phyloP scores from a whole-genome alignment of 345 rosid species.

The Eucalyptus grandis region DNA sequence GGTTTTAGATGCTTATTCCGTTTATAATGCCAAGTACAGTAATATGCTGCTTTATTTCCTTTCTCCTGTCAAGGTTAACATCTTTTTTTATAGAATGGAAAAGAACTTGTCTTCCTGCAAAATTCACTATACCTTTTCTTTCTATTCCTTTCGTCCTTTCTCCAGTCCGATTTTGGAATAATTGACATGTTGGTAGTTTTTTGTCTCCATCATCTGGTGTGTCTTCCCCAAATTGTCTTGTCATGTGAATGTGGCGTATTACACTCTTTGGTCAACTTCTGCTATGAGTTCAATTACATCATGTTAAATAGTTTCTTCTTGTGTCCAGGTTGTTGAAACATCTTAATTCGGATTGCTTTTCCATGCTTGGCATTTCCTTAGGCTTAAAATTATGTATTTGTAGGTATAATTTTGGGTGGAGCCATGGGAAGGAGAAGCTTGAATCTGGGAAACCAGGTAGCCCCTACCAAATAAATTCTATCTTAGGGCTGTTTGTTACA shows the following conservation, averaged over 20 bases:
- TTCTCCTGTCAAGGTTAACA: not conserved
- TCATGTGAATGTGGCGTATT: not conserved
- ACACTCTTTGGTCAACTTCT: not conserved
- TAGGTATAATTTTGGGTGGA: conserved; percentile 95
- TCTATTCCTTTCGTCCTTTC: not conserved
- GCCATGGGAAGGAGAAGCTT: conserved; percentile 92
- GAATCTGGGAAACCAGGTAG: conserved; percentile 92
- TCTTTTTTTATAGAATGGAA: not conserved
- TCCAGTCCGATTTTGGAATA: not conserved
- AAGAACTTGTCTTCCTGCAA: not conserved
- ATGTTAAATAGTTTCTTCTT: not conserved
- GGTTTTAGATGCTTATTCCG: not conserved
- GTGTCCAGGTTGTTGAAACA: not conserved
- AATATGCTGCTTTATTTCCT: not conserved
- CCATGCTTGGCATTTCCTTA: not conserved
- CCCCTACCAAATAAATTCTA: not conserved
- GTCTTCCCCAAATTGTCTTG: not conserved
- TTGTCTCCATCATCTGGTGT: not conserved
- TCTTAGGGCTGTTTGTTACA: not conserved
- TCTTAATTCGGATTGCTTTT: not conserved
- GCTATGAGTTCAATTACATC: not conserved
- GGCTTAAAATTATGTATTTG: not conserved
- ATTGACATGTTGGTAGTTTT: not conserved
- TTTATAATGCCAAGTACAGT: not conserved
- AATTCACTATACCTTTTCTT: not conserved